Evolutionary conservation across 2,329 filamentous ascomycete species (phyloP).

Genomic region (Xylariaceae sp.): DNA sequence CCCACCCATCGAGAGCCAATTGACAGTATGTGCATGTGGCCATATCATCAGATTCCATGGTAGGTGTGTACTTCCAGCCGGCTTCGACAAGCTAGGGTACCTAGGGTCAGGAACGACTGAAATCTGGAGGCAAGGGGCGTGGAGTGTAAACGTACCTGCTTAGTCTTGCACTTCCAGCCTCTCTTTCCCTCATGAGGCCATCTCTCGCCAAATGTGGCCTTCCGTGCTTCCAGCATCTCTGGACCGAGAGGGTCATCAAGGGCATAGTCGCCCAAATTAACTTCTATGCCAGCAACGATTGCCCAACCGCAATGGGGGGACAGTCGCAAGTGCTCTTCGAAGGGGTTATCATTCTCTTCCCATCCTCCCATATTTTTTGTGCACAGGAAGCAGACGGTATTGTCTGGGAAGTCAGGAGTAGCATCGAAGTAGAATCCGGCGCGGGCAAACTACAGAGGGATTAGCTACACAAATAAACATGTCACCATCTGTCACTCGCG

Average conservation of each 20-base stretch:
- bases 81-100: slow-evolving; percentile 72
- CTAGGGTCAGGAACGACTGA: slow-evolving; percentile 2
- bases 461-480: slow-evolving; percentile 13
- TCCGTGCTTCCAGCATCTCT: slow-evolving; percentile 70
- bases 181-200: slow-evolving; percentile 91
- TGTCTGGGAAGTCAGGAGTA: slow-evolving; percentile 71
- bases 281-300: slow-evolving; percentile 61
- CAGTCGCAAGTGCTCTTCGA: slow-evolving; percentile 81
- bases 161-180: slow-evolving; percentile 83
- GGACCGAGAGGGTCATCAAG: slow-evolving; percentile 71
- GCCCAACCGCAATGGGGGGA: slow-evolving; percentile 85
- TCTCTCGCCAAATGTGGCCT: slow-evolving; percentile 73
- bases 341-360: slow-evolving; percentile 80
- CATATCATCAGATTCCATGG: slow-evolving; percentile 77
- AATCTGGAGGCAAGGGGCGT: background rate
- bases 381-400: slow-evolving; percentile 86
- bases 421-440: slow-evolving; percentile 92
- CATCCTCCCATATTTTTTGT: slow-evolving; percentile 81
- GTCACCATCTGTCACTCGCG: too few species aligned
- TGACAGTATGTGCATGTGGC: slow-evolving; percentile 89
- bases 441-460: slow-evolving; percentile 64
- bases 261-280: slow-evolving; percentile 57
- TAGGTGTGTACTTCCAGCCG: slow-evolving; percentile 92
- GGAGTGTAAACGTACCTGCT: slow-evolving; percentile 64
- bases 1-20: slow-evolving; percentile 89